A percentile compares a stretch with the other conserved stretches of the same genome.
These are phyloP conservation scores for Aurinia saxatilis DNA, from an alignment of 345 rosid genomes.

Conservation along the genomic window DNA sequence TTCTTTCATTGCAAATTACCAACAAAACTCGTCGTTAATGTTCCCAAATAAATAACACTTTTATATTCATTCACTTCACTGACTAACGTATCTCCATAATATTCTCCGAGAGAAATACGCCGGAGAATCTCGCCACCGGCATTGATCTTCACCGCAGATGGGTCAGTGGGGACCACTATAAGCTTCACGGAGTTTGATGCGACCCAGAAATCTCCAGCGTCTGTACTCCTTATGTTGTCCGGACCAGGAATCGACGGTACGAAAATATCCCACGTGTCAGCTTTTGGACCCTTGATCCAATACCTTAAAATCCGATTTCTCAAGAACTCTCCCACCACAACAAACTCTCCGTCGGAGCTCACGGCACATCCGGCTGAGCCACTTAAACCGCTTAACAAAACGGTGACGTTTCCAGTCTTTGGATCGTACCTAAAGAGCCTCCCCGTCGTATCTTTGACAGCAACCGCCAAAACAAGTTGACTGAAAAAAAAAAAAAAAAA, in stretches of 20 bases:
- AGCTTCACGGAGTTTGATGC: constrained; percentile 25
- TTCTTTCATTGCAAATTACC: constrained; percentile 5
- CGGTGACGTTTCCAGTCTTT: constrained; percentile 9
- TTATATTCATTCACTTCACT: constrained; percentile 23
- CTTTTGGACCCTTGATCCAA: constrained; percentile 28
- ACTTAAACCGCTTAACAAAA: constrained; percentile 20
- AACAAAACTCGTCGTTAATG: constrained; percentile 16
- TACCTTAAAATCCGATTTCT: constrained; percentile 20
- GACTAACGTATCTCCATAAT: constrained; percentile 20
- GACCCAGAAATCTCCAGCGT: constrained; percentile 24
- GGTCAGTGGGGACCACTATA: constrained; percentile 17
- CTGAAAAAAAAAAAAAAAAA: neutral
- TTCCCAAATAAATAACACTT: constrained; percentile 12
- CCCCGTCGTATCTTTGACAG: constrained; percentile 20
- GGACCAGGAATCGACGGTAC: constrained; percentile 21
- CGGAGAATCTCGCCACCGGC: constrained; percentile 16
- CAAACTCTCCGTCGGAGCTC: constrained; percentile 22
- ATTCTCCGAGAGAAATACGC: constrained; percentile 21
- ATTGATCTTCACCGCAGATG: constrained; percentile 20
- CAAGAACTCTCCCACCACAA: constrained; percentile 21
- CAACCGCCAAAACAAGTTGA: constrained; percentile 24
- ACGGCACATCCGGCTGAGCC: constrained; percentile 28
- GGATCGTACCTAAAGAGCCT: constrained; percentile 26
- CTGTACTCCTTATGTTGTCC: constrained; percentile 24
- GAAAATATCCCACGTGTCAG: constrained; percentile 19